Evolutionary conservation across 2,329 filamentous ascomycete species (phyloP), one percentile per base, ranked within the genome.

Genomic region (Ophiocordyceps unilateralis): DNA sequence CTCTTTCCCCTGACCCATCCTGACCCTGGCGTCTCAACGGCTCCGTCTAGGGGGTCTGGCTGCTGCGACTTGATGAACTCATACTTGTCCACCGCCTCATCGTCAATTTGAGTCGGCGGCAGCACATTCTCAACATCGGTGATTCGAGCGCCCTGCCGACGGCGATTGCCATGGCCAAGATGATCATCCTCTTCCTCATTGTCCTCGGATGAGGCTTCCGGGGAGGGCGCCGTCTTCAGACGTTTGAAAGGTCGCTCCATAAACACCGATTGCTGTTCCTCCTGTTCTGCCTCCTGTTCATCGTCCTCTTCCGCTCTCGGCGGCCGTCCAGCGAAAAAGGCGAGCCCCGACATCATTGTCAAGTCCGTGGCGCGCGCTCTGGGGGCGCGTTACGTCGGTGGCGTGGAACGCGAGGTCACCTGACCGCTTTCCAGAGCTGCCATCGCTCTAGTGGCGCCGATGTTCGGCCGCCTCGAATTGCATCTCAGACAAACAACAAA

Each of bases 1-100:
- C 80, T 93, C 57, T 77, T 79, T 0, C 86, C 85, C 53, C 71
- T 76, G 5, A 78, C 62, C 85, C 85, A 70, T 67, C 5, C 67
- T 54, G 9, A 66, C 55, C 10, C 63, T 56, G 4, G 60, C 59
- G 43, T 68, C 9, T 26, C 54, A 9, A 56, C 53, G n/a, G 54
- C 52, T 2, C 51, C 50, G 39, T 57, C n/a, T n/a, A n/a, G n/a
- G n/a, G n/a, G n/a, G n/a, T n/a, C 54, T 4, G 46, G 44, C 46
- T 76, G 72, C 19, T 73, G 77, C 23, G 72, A 70, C 50, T 74
- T 74, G 48, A 78, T 78, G 2, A 69, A 67, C 59, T 93, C 83
- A 53, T 94, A 94, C 49, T 84, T 76, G 47, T 82, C 71, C 45
- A 93, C 83, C 2, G 85, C 83, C 45, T 82, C 71, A 50, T 79